Evolutionary conservation across 306 rosid genomes (phyloP).

Genomic region (Vigna angularis): DNA sequence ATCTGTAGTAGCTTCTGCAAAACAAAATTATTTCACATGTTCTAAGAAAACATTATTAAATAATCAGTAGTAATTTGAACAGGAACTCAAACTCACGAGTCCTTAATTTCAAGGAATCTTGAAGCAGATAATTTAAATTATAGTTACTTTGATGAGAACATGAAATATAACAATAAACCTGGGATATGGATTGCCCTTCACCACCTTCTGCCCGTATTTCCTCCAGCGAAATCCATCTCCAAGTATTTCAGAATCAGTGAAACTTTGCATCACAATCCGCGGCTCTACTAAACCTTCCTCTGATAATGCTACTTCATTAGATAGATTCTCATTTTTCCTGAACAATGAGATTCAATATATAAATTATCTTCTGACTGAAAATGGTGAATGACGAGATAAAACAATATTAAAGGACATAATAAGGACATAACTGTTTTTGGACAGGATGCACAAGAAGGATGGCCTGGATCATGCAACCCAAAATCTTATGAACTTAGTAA

Average conservation of each 20-base stretch:
- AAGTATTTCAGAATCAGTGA: constrained; percentile 62
- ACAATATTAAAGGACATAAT: too few species aligned
- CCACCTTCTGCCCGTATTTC: constrained; percentile 98
- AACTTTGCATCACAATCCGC: constrained; percentile 65
- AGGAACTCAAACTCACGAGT: too few species aligned
- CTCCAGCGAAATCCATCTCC: constrained; percentile 97
- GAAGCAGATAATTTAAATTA: too few species aligned
- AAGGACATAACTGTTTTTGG: neutral
- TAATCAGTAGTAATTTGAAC: too few species aligned
- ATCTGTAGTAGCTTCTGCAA: constrained; percentile 93
- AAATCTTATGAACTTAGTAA: neutral
- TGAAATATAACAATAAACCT: constrained; percentile 51
- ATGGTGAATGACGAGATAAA: constrained; percentile 13
- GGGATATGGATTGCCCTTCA: constrained; percentile 90
- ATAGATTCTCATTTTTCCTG: constrained; percentile 74
- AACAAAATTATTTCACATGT: neutral
- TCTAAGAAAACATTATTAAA: constrained; percentile 19
- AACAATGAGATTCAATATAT: constrained; percentile 37
- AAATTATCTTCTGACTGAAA: constrained; percentile 15
- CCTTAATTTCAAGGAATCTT: too few species aligned
- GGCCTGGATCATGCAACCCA: neutral
- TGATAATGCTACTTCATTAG: constrained; percentile 59
- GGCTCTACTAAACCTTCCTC: constrained; percentile 68
- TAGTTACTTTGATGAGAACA: too few species aligned
- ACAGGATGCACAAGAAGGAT: neutral